Base-by-base conservation (phyloP, 305 asterid species). In the Fraxinus xanthoxyloides region DNA sequence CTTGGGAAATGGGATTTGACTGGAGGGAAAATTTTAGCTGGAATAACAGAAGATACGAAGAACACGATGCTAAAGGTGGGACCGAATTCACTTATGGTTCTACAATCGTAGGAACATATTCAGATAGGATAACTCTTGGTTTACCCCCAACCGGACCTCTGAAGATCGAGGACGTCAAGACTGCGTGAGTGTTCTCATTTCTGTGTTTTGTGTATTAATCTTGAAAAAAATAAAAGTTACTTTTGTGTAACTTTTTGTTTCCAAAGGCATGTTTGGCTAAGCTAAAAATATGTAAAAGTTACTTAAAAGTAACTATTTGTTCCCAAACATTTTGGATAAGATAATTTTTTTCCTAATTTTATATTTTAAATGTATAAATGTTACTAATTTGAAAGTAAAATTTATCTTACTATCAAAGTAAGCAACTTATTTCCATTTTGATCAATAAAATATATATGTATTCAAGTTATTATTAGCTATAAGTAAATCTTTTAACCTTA, bases 121-220 rank as follows among this genome's bases (percentile, higher is more conserved):
- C 91, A 51, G 93, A 95, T 81, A 91, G 97, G 84, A 80, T 84
- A 86, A 86, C 86, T 83, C 98, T 95, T 32, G 97, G 94, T 87
- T 86, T 95, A 77, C 98, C 98, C 30, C 80, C 84, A 34, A 77
- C 85, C 17, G 98, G 98, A 79, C 93, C 93, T 70, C 82, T 95
- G 89, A 89, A 85, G 86, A 90, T 95, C 19, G 92, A 91, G 84
- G 97, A 93, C 40, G 95, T 95, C 84, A 95, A 95, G 88, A 83
- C 91, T 83, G 99, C 99, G 99, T 93, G 89, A 93, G 98, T 90
- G 76, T 82, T 74, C 81, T 61, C 69, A 12, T 75, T 46, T 9
- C 75, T 65, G 51, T 75, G 70, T 70, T 26, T 34, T 24, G 30
- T 40, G 23, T 76, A 21, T 46, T 36, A 63, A 81, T 17, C 17